These are phyloP conservation scores for Lipomyces orientalis DNA, from an alignment of 805 yeast genomes.

Conservation along the genomic window DNA sequence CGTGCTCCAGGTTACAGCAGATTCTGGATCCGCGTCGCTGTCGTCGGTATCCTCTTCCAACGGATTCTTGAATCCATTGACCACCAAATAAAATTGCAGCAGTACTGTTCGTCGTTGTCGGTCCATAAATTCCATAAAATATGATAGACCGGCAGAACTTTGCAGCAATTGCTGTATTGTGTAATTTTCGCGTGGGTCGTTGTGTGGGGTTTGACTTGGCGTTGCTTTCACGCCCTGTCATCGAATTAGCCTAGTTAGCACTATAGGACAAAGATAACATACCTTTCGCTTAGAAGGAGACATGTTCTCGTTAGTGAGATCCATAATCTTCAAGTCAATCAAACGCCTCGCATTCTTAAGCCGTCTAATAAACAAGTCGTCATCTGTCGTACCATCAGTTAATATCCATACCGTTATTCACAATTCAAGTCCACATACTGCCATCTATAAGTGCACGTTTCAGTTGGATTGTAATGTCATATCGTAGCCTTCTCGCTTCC, in stretches of 20 bases:
- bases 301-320: constrained; percentile 37
- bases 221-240: constrained; percentile 12
- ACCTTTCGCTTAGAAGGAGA: constrained; percentile 20
- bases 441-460: constrained; percentile 49
- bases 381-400: constrained; percentile 42
- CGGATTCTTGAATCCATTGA: constrained; percentile 75
- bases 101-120: constrained; percentile 53
- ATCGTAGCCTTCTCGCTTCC: constrained; percentile 57
- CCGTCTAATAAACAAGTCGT: constrained; percentile 39
- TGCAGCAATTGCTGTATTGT: constrained; percentile 54
- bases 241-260: constrained; percentile 5
- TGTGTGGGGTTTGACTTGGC: constrained; percentile 5
- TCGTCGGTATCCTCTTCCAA: constrained; percentile 54
- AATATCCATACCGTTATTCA: neutral
- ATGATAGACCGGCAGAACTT: constrained; percentile 55
- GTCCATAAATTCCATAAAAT: constrained; percentile 61
- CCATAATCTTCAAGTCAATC: constrained; percentile 44
- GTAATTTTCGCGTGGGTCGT: constrained; percentile 42
- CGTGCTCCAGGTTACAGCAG: constrained; percentile 6
- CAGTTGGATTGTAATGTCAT: constrained; percentile 55
- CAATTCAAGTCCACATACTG: constrained; percentile 5
- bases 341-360: constrained; percentile 44
- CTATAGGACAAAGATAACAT: neutral
- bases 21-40: constrained; percentile 36
- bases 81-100: constrained; percentile 68